These are phyloP conservation scores for Coffea canephora DNA, from an alignment of 257 asterid species.

Conservation along the genomic window DNA sequence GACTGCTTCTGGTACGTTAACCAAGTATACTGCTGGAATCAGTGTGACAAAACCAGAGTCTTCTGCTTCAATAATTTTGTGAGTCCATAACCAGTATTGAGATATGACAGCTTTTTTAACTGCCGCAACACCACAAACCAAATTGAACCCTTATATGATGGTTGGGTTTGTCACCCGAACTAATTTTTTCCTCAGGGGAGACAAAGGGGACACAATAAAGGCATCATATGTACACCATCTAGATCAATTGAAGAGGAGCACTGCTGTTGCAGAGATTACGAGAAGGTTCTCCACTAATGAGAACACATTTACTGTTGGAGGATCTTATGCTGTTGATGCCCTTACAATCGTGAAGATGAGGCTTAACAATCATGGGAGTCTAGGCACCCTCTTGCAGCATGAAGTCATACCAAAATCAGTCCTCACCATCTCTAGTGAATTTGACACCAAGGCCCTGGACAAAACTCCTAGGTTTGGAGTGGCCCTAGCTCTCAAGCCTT, in stretches of 20 bases:
- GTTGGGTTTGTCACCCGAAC: neutral
- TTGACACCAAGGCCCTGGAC: conserved; percentile 80
- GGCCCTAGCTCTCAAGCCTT: conserved; percentile 67
- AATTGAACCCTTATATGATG: neutral
- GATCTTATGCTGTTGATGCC: conserved; percentile 59
- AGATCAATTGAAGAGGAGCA: conserved; percentile 50
- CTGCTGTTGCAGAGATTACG: conserved; percentile 65
- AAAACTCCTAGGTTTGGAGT: conserved; percentile 71
- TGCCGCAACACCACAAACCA: neutral
- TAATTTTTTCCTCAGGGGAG: conserved; percentile 39
- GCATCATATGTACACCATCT: conserved; percentile 60
- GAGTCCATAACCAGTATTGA: conserved; percentile 25
- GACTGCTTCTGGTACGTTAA: conserved; percentile 55
- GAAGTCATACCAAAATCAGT: conserved; percentile 60
- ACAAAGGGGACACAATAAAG: conserved; percentile 72
- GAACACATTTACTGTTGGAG: conserved; percentile 80
- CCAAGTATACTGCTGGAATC: conserved; percentile 82
- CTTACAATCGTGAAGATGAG: conserved; percentile 57
- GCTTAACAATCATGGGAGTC: conserved; percentile 74
- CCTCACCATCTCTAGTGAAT: conserved; percentile 67
- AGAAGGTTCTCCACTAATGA: conserved; percentile 72
- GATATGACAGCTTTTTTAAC: neutral
- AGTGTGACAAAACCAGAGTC: conserved; percentile 71
- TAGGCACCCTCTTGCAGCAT: conserved; percentile 70
- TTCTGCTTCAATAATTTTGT: conserved; percentile 70